Percentiles rank a stretch among this genome's conserved stretches.
Evolutionary conservation across 371 early-diverging fungal species (phyloP).

Genomic region (Mucor indicus): DNA sequence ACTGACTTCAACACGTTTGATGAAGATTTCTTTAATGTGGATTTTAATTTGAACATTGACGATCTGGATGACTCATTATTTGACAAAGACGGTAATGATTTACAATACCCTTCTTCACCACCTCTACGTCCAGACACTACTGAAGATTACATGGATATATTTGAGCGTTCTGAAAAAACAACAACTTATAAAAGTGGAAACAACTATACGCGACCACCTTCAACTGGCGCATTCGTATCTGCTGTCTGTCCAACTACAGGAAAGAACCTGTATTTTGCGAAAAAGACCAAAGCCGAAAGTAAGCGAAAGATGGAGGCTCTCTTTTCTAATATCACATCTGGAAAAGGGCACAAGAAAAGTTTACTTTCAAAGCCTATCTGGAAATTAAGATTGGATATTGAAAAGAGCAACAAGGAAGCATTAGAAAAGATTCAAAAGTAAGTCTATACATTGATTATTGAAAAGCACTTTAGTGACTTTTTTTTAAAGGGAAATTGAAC

Average conservation of each 20-base stretch:
- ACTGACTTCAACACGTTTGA: not conserved
- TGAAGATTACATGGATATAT: slow-evolving; percentile 12
- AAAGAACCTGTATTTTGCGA: slow-evolving; percentile 48
- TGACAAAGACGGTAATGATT: not conserved
- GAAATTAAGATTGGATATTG: slow-evolving; percentile 25
- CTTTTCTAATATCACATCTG: slow-evolving; percentile 7
- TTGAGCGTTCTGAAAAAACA: not conserved
- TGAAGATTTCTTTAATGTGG: not conserved
- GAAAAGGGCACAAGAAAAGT: not conserved
- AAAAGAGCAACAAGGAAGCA: slow-evolving; percentile 5
- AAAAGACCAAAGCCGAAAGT: slow-evolving; percentile 8
- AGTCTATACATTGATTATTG: not conserved
- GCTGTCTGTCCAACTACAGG: slow-evolving; percentile 39
- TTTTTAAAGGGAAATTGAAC: slow-evolving; percentile 42
- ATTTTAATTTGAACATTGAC: not conserved
- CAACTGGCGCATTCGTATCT: slow-evolving; percentile 18
- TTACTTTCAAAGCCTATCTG: slow-evolving; percentile 32
- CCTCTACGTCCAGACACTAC: not conserved
- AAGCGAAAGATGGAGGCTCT: slow-evolving; percentile 7
- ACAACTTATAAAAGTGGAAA: not conserved
- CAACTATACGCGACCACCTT: slow-evolving; percentile 16
- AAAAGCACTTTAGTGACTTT: slow-evolving; percentile 30
- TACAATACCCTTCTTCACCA: not conserved
- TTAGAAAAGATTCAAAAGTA: slow-evolving; percentile 20
- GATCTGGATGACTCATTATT: not conserved